Evolutionary conservation across 2,329 filamentous ascomycete genomes (phyloP).

Genomic region (Botryotinia narcissicola): DNA sequence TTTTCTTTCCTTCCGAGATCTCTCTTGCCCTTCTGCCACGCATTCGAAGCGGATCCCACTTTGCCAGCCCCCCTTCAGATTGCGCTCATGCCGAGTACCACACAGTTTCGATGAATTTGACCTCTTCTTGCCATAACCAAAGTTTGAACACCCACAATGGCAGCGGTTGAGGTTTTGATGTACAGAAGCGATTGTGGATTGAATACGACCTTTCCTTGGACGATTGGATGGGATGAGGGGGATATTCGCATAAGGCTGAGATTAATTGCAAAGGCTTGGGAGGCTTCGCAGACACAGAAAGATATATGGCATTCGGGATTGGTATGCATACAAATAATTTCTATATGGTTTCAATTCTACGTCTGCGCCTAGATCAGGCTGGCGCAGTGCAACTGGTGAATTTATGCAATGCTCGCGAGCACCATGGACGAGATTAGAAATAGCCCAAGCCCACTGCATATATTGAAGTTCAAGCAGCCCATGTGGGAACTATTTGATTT

Average conservation of each 20-base stretch:
- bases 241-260: slow-evolving; percentile 40
- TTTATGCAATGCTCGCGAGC: not conserved
- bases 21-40: not conserved
- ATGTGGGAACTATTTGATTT: not conserved
- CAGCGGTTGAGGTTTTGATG: slow-evolving; percentile 44
- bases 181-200: slow-evolving; percentile 43
- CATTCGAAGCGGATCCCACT: slow-evolving; percentile 21
- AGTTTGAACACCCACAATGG: slow-evolving; percentile 44
- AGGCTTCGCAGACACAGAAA: slow-evolving; percentile 31
- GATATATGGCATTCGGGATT: slow-evolving; percentile 28
- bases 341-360: slow-evolving; percentile 19
- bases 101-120: slow-evolving; percentile 40
- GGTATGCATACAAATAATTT: slow-evolving; percentile 35
- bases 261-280: slow-evolving; percentile 39
- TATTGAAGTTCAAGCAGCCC: not conserved
- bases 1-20: not conserved
- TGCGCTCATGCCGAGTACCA: slow-evolving; percentile 22
- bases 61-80: slow-evolving; percentile 18
- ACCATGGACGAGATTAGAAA: slow-evolving; percentile 22
- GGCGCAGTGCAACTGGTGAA: slow-evolving; percentile 11
- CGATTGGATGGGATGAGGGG: slow-evolving; percentile 46
- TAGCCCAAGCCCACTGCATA: not conserved
- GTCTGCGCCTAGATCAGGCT: not conserved
- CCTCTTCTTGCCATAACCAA: slow-evolving; percentile 33
- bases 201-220: slow-evolving; percentile 44